phyloP scores from a whole-genome alignment of 2,329 filamentous ascomycete species.

The Lachnum nothofagi region DNA sequence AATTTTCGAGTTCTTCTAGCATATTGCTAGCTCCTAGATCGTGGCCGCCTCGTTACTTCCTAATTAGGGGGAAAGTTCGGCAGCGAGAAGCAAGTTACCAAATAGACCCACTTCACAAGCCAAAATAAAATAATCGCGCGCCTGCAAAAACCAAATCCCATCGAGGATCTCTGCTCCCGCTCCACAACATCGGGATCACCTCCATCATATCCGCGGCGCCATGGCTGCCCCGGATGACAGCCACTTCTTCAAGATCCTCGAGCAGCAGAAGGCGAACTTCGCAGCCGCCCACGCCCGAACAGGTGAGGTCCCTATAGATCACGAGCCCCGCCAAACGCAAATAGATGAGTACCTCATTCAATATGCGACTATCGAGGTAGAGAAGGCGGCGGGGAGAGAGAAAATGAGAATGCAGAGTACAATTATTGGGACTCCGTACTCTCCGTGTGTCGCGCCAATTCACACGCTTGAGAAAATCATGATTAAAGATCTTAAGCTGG shows the following conservation, averaged over 20 bases:
- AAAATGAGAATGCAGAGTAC: not conserved
- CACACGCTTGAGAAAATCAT: slow-evolving; percentile 24
- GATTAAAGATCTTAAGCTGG: slow-evolving; percentile 34
- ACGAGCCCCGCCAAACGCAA: not conserved
- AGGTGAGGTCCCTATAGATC: not conserved
- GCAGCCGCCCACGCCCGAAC: not conserved
- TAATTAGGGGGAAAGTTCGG: not conserved
- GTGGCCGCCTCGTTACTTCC: not conserved
- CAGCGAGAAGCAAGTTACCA: not conserved
- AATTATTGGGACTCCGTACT: slow-evolving; percentile 4
- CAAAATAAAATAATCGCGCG: no score
- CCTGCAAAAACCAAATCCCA: no score
- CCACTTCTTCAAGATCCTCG: not conserved
- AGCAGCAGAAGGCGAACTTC: not conserved
- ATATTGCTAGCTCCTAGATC: no score
- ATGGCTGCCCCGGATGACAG: not conserved
- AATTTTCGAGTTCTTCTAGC: no score
- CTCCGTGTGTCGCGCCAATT: slow-evolving; percentile 6
- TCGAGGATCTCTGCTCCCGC: not conserved
- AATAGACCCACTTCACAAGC: not conserved
- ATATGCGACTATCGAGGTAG: not conserved
- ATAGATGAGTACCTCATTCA: not conserved
- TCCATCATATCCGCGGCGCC: not conserved
- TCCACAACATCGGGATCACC: no score
- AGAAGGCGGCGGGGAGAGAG: not conserved